phyloP scores from a whole-genome alignment of 129 eudicot species.

The Cynara cardunculus region DNA sequence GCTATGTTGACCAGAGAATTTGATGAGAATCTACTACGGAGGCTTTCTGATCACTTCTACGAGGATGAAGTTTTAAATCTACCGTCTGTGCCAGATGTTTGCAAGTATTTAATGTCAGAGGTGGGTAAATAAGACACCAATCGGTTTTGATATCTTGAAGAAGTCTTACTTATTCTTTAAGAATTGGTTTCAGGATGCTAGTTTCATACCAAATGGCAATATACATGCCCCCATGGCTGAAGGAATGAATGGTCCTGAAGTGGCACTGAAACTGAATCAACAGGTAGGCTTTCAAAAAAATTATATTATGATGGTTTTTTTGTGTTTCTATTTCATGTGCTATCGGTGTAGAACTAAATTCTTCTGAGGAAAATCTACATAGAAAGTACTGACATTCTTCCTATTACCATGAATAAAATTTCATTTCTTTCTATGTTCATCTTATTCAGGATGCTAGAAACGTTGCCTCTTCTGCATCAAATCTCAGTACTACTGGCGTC shows the following conservation, averaged over 20 bases:
- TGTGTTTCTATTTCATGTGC: background rate
- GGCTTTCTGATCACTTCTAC: conserved; percentile 57
- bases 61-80: conserved; percentile 76
- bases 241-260: conserved; percentile 83
- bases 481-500: conserved; percentile 19
- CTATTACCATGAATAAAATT: background rate
- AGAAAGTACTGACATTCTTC: background rate
- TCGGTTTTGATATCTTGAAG: conserved; percentile 1
- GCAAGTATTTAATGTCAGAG: conserved; percentile 85
- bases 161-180: conserved; percentile 6
- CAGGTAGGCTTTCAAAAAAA: conserved; percentile 30
- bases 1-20: conserved; percentile 59
- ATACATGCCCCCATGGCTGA: conserved; percentile 50
- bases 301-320: background rate
- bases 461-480: conserved; percentile 26
- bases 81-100: conserved; percentile 82
- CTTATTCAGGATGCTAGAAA: conserved; percentile 54
- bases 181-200: conserved; percentile 57
- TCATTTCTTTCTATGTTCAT: background rate
- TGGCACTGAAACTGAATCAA: conserved; percentile 50
- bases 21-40: conserved; percentile 60
- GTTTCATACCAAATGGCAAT: conserved; percentile 57
- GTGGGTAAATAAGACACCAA: conserved; percentile 33
- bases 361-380: background rate
- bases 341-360: background rate